phyloP scores from a whole-genome alignment of 306 rosid genomes.

The Trifolium pratense region DNA sequence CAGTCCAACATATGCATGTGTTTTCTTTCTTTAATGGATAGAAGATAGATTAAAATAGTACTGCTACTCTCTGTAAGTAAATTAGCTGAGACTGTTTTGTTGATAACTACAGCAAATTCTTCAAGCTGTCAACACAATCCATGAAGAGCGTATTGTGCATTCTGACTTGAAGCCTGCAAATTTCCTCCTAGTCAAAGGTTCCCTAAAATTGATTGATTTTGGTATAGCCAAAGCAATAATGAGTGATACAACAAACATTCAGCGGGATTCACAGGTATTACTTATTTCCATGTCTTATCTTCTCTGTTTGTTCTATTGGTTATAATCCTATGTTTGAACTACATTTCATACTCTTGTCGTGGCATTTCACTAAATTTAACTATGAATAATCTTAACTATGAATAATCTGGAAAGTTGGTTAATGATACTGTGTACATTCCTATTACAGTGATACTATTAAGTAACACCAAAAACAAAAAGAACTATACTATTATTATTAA shows the following conservation, averaged over 20 bases:
- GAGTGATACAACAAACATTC: constrained; percentile 96
- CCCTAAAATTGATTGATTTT: constrained; percentile 88
- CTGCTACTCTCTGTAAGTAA: background rate
- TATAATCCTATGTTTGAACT: background rate
- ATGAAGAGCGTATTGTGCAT: constrained; percentile 92
- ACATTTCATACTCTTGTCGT: background rate
- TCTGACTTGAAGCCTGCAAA: constrained; percentile 97
- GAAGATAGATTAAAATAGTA: constrained; percentile 3
- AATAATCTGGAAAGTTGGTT: background rate
- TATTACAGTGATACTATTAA: no score
- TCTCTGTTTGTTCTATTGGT: background rate
- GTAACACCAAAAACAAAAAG: no score
- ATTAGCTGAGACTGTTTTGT: constrained; percentile 34
- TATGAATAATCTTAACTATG: no score
- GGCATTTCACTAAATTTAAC: background rate
- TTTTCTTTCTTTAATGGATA: constrained; percentile 12
- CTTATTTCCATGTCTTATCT: background rate
- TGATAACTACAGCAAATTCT: constrained; percentile 80
- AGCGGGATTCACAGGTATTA: constrained; percentile 90
- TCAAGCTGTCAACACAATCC: constrained; percentile 88
- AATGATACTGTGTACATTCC: no score
- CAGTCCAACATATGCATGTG: background rate
- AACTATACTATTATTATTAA: no score
- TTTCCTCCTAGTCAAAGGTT: constrained; percentile 94
- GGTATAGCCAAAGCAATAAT: constrained; percentile 97